A percentile compares a stretch with the other conserved stretches of the same genome.
Conservation (phyloP, 495 filamentous ascomycete genomes). For the Ascobolus immersus region DNA sequence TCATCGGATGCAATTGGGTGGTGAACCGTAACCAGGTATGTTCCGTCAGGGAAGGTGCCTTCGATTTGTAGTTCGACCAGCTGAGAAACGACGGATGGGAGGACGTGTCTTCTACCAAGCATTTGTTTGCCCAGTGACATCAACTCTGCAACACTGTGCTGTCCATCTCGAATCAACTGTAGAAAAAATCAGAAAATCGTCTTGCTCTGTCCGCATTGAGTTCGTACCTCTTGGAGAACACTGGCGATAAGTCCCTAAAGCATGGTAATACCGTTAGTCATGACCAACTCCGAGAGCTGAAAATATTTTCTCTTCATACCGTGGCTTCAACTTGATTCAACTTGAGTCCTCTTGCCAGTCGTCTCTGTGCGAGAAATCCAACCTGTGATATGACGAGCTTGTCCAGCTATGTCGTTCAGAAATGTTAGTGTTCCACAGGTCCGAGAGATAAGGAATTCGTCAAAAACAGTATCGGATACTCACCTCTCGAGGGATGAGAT, state of each 20-base stretch:
- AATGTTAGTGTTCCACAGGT: not conserved
- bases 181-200: not conserved
- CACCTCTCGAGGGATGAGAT: slow-evolving; percentile 71
- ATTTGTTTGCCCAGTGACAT: slow-evolving; percentile 78
- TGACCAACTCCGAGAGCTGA: slow-evolving; percentile 1
- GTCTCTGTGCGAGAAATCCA: slow-evolving; percentile 64
- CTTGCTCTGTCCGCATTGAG: not conserved
- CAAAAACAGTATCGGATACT: slow-evolving; percentile 12
- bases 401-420: slow-evolving; percentile 72
- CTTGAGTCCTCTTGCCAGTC: slow-evolving; percentile 67
- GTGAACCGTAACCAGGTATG: slow-evolving; percentile 87
- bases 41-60: slow-evolving; percentile 74
- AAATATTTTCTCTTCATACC: slow-evolving; percentile 31
- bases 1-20: slow-evolving; percentile 70
- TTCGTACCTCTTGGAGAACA: slow-evolving; percentile 70
- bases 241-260: slow-evolving; percentile 67
- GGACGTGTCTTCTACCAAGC: slow-evolving; percentile 82
- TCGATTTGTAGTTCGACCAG: slow-evolving; percentile 75
- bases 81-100: slow-evolving; percentile 51
- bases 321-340: slow-evolving; percentile 81
- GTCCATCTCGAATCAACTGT: slow-evolving; percentile 84
- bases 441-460: not conserved
- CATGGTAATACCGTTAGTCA: not conserved
- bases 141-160: slow-evolving; percentile 71
- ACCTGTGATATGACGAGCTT: slow-evolving; percentile 86